Conservation (phyloP, 2,329 filamentous ascomycete species). For the Diaporthe sp. region DNA sequence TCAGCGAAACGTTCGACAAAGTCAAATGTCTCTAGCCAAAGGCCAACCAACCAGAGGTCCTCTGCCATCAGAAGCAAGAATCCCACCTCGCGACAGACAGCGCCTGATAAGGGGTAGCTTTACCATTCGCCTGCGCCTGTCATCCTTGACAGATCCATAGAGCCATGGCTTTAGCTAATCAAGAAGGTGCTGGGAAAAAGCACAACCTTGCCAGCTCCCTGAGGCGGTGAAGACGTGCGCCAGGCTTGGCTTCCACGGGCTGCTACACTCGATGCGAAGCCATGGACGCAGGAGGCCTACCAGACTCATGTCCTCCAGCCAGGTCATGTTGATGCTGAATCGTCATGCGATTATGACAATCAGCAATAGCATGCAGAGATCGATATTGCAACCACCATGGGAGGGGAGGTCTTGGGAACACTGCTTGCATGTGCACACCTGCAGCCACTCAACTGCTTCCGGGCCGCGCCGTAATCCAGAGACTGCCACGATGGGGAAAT, state of each 20-base stretch:
- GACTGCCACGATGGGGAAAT: not conserved
- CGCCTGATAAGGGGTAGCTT: conserved; percentile 44
- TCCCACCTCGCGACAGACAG: conserved; percentile 38
- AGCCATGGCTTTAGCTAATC: conserved; percentile 50
- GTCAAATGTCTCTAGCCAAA: conserved; percentile 48
- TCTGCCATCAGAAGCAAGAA: conserved; percentile 53
- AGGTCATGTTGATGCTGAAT: not conserved
- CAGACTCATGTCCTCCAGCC: not conserved
- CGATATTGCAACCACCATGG: not conserved
- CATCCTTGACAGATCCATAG: conserved; percentile 47
- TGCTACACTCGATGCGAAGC: not conserved
- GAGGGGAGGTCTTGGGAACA: not conserved
- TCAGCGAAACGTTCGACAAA: conserved; percentile 50
- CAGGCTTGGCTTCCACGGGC: not conserved
- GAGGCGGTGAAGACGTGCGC: conserved; percentile 19
- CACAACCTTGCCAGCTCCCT: not conserved
- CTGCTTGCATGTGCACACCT: not conserved
- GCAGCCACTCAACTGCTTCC: conserved; percentile 6
- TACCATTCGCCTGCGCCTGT: conserved; percentile 55
- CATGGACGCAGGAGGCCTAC: not conserved
- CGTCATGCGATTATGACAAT: conserved; percentile 21
- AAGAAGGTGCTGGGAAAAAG: conserved; percentile 47
- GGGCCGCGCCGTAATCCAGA: conserved; percentile 12
- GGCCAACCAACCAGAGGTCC: conserved; percentile 48
- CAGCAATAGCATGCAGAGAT: not conserved